Evolutionary conservation across 495 filamentous ascomycete species (phyloP).

Genomic region (Trichoderma gamsii): DNA sequence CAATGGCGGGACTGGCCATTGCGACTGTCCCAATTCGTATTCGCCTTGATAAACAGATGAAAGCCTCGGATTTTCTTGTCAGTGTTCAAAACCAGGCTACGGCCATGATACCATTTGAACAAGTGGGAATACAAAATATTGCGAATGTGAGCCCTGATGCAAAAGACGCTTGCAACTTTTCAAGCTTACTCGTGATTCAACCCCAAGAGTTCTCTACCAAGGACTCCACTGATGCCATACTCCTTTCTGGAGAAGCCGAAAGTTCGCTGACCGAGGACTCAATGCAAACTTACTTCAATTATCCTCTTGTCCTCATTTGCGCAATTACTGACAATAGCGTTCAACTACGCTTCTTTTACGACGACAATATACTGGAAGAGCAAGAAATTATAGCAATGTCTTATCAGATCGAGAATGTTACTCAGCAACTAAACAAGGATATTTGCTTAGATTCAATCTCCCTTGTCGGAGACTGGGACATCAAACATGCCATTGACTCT

Average conservation of each 20-base stretch:
- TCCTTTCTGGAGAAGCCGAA: not conserved
- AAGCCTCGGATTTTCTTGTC: conserved; percentile 20
- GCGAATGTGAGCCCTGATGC: conserved; percentile 21
- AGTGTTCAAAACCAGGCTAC: conserved; percentile 30
- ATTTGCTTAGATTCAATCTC: not conserved
- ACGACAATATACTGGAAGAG: conserved; percentile 17
- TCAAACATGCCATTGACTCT: not conserved
- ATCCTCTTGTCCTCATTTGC: conserved; percentile 10
- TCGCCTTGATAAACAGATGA: conserved; percentile 14
- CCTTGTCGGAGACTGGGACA: not conserved
- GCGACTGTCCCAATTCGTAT: conserved; percentile 52
- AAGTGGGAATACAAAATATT: conserved; percentile 41
- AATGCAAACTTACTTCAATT: conserved; percentile 10
- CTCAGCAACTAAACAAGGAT: conserved; percentile 14
- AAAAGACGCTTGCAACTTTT: conserved; percentile 28
- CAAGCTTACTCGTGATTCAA: conserved; percentile 13
- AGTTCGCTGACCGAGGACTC: not conserved
- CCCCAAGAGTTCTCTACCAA: not conserved
- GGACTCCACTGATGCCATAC: not conserved
- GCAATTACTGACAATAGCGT: not conserved
- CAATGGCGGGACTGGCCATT: conserved; percentile 49
- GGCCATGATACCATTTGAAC: conserved; percentile 39
- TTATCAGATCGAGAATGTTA: conserved; percentile 20
- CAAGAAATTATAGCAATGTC: conserved; percentile 20
- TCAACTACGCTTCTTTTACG: conserved; percentile 8